Percentiles rank a stretch among this genome's conserved stretches.
Evolutionary conservation across 2,329 filamentous ascomycete genomes (phyloP).

Genomic region (Diaporthe ilicicola): DNA sequence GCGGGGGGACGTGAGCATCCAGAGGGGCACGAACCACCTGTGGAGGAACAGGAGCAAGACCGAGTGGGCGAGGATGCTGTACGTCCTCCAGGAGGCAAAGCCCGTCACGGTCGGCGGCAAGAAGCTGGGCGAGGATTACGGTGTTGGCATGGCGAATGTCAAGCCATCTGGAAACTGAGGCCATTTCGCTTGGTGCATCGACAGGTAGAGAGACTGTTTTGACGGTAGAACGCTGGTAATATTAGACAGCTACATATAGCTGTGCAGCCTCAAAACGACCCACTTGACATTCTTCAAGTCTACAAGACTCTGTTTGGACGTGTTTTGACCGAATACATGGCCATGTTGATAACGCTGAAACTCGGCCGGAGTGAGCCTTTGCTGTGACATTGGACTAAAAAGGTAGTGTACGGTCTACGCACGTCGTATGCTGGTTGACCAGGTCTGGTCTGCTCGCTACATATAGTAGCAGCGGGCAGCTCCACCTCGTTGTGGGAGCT

Average conservation of each 20-base stretch:
- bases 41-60: conserved; percentile 49
- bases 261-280: too few relatives aligned
- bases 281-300: too few relatives aligned
- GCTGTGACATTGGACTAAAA: too few relatives aligned
- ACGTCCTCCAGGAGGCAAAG: conserved; percentile 44
- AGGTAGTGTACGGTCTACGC: too few relatives aligned
- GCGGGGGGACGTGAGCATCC: conserved; percentile 57
- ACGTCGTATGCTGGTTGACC: too few relatives aligned
- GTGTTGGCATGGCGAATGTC: conserved; percentile 35
- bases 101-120: conserved; percentile 39
- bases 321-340: too few relatives aligned
- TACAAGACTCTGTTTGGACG: too few relatives aligned
- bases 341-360: too few relatives aligned
- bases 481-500: conserved; percentile 8
- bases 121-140: conserved; percentile 41
- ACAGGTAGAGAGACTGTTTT: not conserved
- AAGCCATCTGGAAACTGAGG: conserved; percentile 32
- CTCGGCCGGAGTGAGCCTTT: too few relatives aligned
- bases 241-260: not conserved
- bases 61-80: conserved; percentile 51
- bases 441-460: too few relatives aligned
- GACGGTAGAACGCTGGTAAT: conserved; percentile 5
- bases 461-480: not conserved
- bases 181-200: too few relatives aligned
- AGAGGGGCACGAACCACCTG: conserved; percentile 56